Evolutionary conservation across 2,329 filamentous ascomycete species (phyloP), one percentile per base, ranked within the genome.

Genomic region (Raffaelea ambrosiae): DNA sequence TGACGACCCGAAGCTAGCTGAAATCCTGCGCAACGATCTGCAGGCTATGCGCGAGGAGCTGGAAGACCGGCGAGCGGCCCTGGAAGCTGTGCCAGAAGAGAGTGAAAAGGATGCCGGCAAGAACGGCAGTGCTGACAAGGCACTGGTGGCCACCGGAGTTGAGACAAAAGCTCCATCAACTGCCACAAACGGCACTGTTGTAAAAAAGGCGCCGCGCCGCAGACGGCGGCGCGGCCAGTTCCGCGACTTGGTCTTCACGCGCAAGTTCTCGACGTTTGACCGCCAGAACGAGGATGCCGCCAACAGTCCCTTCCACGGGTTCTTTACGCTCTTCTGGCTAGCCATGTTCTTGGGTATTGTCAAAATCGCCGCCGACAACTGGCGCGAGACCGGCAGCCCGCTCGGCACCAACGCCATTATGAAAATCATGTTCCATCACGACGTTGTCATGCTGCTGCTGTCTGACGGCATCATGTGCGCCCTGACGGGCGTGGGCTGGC

Each of bases 291-390:
- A 74, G 5, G 67, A 68, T 1, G 76, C 78, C 2, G 73, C 76
- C 3, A 79, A 82, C 43, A 87, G 81, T 39, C 81, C 82, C 0
- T 90, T 89, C 57, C 79, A 85, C 59, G 86, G 86, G 26, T 90
- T 90, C 66, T 89, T 86, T 58, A 86, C 82, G 0, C 68, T 91
- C 0, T 88, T 88, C 62, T 90, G 86, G 85, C 74, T 88, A 42
- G 73, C 74, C 9, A 79, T 88, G 52, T 73, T 76, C 7, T 61
- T 89, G 40, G 74, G 84, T 55, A 75, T 88, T 49, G 58, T 84
- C 31, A 81, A 81, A 59, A 79, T 86, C 43, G 82, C 75, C 0
- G 77, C 78, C 29, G 71, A 78, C 38, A 90, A 89, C 58, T 88
- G 80, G 72, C 72, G 73, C 51, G 68, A 70, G n/a, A 75, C 83